Conservation (phyloP, 139 green algal genomes). For the Monoraphidium neglectum region DNA sequence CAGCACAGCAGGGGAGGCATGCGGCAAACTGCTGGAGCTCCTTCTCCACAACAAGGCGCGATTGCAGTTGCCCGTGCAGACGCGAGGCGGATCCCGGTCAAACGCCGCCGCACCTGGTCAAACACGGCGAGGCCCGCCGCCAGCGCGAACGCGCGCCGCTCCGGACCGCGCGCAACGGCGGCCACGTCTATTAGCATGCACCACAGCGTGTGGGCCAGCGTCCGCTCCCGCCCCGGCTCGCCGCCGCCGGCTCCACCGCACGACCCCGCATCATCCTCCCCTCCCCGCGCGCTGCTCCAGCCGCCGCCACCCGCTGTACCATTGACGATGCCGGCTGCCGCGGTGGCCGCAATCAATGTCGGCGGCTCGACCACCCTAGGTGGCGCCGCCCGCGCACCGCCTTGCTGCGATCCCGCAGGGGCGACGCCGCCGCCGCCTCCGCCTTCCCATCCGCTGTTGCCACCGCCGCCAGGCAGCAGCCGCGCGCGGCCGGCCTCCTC, state of each 20-base stretch:
- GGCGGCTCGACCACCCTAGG: too few relatives aligned
- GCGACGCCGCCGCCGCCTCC: too few relatives aligned
- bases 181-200: conserved; percentile 61
- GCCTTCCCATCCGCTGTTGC: conserved; percentile 1
- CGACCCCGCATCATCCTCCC: background rate
- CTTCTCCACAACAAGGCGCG: too few relatives aligned
- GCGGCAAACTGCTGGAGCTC: too few relatives aligned
- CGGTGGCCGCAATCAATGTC: too few relatives aligned
- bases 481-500: conserved; percentile 7
- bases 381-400: too few relatives aligned
- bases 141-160: conserved; percentile 61
- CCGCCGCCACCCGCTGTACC: background rate
- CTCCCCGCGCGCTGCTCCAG: background rate
- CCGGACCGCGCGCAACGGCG: conserved; percentile 51
- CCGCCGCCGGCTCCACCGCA: background rate
- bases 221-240: conserved; percentile 35
- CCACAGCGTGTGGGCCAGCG: conserved; percentile 46
- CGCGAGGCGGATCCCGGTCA: too few relatives aligned
- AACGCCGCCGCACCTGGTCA: conserved; percentile 59
- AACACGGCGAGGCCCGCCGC: conserved; percentile 75
- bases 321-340: too few relatives aligned
- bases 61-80: too few relatives aligned
- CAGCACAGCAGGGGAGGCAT: too few relatives aligned
- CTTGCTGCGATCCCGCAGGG: too few relatives aligned
- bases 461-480: background rate